phyloP scores from a whole-genome alignment of 2,329 filamentous ascomycete species.

The Alternaria arbusti region DNA sequence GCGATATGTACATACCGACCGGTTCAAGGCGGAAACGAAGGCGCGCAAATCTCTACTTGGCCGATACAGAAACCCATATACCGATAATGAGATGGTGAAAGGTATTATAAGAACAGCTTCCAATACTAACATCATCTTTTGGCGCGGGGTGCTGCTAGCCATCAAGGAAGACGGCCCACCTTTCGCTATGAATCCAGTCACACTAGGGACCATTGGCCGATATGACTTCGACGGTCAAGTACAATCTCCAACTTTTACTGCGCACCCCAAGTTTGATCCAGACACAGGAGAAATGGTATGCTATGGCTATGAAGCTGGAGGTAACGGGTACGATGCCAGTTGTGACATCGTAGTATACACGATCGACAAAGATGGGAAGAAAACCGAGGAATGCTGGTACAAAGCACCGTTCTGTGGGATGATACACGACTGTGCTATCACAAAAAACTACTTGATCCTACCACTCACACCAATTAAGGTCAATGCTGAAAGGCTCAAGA shows the following conservation, averaged over 20 bases:
- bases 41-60: slow-evolving; percentile 57
- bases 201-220: slow-evolving; percentile 49
- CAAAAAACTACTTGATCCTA: slow-evolving; percentile 48
- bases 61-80: slow-evolving; percentile 64
- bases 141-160: slow-evolving; percentile 62
- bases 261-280: slow-evolving; percentile 55
- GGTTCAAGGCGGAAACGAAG: slow-evolving; percentile 49
- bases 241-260: slow-evolving; percentile 50
- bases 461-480: slow-evolving; percentile 49
- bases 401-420: slow-evolving; percentile 49
- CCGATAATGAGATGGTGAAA: slow-evolving; percentile 62
- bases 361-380: slow-evolving; percentile 47
- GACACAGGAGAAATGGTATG: slow-evolving; percentile 51
- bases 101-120: slow-evolving; percentile 63
- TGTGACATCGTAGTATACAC: slow-evolving; percentile 51
- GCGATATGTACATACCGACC: slow-evolving; percentile 52
- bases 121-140: slow-evolving; percentile 68
- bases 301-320: slow-evolving; percentile 53
- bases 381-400: slow-evolving; percentile 51
- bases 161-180: slow-evolving; percentile 56
- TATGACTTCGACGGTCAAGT: slow-evolving; percentile 52
- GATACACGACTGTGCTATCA: slow-evolving; percentile 51
- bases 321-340: slow-evolving; percentile 40
- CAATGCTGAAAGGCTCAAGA: slow-evolving; percentile 44
- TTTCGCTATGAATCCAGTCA: slow-evolving; percentile 50